Conservation (phyloP, 805 yeast genomes). For the Hanseniaspora osmophila region DNA sequence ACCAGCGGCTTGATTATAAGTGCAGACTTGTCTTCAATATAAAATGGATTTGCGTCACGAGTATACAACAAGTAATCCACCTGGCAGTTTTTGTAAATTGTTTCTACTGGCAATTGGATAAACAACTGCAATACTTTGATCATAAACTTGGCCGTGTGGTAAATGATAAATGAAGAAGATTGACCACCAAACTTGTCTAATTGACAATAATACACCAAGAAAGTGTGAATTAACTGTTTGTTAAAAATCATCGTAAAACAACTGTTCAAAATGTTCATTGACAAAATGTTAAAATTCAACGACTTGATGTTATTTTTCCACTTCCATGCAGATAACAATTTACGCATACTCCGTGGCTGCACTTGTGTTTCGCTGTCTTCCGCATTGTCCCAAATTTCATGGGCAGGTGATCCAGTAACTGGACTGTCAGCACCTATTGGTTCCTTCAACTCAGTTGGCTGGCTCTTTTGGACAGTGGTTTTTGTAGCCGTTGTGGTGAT, state of each 20-base stretch:
- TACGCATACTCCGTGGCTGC: slow-evolving; percentile 49
- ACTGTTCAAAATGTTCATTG: slow-evolving; percentile 58
- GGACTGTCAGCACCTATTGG: no score
- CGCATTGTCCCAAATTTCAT: no score
- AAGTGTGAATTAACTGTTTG: slow-evolving; percentile 45
- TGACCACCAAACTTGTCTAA: slow-evolving; percentile 57
- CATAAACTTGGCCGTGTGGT: slow-evolving; percentile 41
- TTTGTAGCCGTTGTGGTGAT: slow-evolving; percentile 29
- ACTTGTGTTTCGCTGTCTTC: no score
- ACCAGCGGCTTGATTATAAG: slow-evolving; percentile 46
- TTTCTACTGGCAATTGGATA: slow-evolving; percentile 75
- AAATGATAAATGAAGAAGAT: slow-evolving; percentile 21
- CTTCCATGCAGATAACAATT: slow-evolving; percentile 37
- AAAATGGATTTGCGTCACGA: slow-evolving; percentile 20
- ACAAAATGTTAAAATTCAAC: slow-evolving; percentile 45
- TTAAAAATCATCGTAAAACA: slow-evolving; percentile 46
- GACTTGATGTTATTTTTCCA: slow-evolving; percentile 26
- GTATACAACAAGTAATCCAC: slow-evolving; percentile 40
- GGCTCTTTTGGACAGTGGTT: slow-evolving; percentile 12
- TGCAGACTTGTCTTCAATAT: slow-evolving; percentile 29
- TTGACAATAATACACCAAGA: slow-evolving; percentile 44
- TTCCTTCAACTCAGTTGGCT: no score
- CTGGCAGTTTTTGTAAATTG: slow-evolving; percentile 73
- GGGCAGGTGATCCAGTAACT: no score
- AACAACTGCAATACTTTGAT: slow-evolving; percentile 58